Evolutionary conservation across 768 basidiomycete genomes (phyloP).

Genomic region (Rhodocollybia butyracea): DNA sequence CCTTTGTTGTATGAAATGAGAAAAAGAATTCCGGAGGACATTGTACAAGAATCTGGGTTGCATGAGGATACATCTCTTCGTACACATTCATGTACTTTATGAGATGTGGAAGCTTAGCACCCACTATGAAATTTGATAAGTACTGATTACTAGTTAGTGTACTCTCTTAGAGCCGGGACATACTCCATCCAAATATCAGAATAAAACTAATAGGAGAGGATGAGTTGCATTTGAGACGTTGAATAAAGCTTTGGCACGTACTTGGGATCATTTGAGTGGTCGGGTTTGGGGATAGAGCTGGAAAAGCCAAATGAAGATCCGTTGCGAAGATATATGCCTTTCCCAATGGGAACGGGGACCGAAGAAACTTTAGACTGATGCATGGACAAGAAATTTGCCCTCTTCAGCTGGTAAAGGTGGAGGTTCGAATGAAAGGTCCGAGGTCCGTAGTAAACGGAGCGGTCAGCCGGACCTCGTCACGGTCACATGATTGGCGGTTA

Average conservation of each 20-base stretch:
- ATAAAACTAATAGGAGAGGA: conserved; percentile 15
- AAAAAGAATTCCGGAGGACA: conserved; percentile 35
- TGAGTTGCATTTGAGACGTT: neutral
- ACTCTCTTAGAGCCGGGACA: conserved; percentile 13
- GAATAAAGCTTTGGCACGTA: neutral
- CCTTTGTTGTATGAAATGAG: conserved; percentile 25
- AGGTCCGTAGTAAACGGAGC: too few relatives aligned
- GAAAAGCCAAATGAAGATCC: neutral
- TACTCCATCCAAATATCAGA: conserved; percentile 46
- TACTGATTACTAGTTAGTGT: neutral
- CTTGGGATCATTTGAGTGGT: neutral
- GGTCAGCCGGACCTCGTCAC: too few relatives aligned
- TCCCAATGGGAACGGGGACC: neutral
- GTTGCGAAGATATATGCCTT: neutral
- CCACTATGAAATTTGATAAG: conserved; percentile 26
- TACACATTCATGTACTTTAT: conserved; percentile 43
- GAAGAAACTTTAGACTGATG: too few relatives aligned
- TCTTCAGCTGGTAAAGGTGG: too few relatives aligned
- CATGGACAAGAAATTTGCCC: too few relatives aligned
- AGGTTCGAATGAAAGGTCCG: too few relatives aligned
- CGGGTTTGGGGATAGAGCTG: neutral
- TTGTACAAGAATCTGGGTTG: conserved; percentile 38
- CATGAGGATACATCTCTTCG: conserved; percentile 37
- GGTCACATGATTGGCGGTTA: too few relatives aligned
- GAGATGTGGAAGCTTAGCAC: conserved; percentile 42